Evolutionary conservation across 352 stramenopile genomes (phyloP), one percentile per base, ranked within the genome.

Genomic region (Pythium phragmiticola): DNA sequence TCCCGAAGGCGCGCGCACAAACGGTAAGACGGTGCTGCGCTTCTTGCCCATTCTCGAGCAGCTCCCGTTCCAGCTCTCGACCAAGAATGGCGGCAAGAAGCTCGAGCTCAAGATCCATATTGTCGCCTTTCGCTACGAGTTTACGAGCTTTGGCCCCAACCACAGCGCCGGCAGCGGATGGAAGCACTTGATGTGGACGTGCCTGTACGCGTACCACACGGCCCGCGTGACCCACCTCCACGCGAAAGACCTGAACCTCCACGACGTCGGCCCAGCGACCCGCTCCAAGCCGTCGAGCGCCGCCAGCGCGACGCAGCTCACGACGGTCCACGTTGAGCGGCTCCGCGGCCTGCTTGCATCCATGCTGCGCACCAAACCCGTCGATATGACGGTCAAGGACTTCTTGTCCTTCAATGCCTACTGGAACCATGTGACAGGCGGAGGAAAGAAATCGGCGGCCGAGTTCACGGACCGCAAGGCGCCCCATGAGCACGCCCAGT

Each of bases 381-480:
- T 95, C 21, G 78, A 91, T 30, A 68, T 95, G 50, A 73, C 73
- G 23, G 76, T 78, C 2, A 72, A 78, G 19, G 86, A 95, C 72
- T 89, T 89, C 70, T 53, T 84, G 34, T 89, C 84, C 37, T 95
- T 95, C 69, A 89, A 92, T 51, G 74, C 75, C 30, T 95, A 95
- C 72, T 95, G 84, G 86, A 69, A 78, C 14, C 86, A 95, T 62
- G 80, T 95, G 1, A 88, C 78, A 17, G 65, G 77, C 19, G 86
- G 86, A 48, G 86, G 86, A 43, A 75, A 81, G 19, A 75, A 88
- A 28, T 73, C 84, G 1, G 86, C 86, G 33, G 71, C 86, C 6
- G 68, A 84, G 60, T 95, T 95, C 55, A 95, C 86, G 62, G 73
- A 90, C 58, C 82, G 86, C 63, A 93, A 92, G 66, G 86, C 86